Conservation (phyloP, 148 eudicot genomes). For the Fallopia convolvulus region DNA sequence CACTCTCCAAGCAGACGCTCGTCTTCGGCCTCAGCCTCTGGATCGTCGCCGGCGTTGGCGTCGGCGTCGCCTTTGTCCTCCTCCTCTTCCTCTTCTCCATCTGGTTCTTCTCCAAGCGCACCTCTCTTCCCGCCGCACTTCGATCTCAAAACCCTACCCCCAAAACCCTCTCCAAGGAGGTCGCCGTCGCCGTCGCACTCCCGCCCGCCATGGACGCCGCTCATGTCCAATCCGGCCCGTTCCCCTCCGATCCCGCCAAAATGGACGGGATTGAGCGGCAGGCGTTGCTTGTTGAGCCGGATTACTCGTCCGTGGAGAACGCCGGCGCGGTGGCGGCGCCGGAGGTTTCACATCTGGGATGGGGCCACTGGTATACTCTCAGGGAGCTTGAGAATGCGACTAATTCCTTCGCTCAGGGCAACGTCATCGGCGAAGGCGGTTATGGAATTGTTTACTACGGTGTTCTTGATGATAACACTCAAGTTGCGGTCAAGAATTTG, state of each 20-base stretch:
- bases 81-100: constrained; percentile 41
- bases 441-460: constrained; percentile 74
- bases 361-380: constrained; percentile 79
- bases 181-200: not conserved
- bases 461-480: constrained; percentile 37
- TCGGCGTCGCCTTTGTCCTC: constrained; percentile 41
- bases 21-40: constrained; percentile 44
- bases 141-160: not conserved
- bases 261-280: constrained; percentile 15
- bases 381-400: constrained; percentile 67
- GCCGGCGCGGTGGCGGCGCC: constrained; percentile 24
- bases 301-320: constrained; percentile 15
- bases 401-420: constrained; percentile 44
- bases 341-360: constrained; percentile 69
- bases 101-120: constrained; percentile 37
- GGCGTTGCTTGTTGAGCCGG: constrained; percentile 13
- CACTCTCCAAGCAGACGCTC: constrained; percentile 38
- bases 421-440: constrained; percentile 78
- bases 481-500: constrained; percentile 67
- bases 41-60: constrained; percentile 39
- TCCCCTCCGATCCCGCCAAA: constrained; percentile 15
- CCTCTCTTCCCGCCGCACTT: not conserved
- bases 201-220: constrained; percentile 8
- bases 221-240: constrained; percentile 15
- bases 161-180: constrained; percentile 3